Base-by-base conservation (phyloP, 1,284 basidiomycete species). In the Puccinia triticina region DNA sequence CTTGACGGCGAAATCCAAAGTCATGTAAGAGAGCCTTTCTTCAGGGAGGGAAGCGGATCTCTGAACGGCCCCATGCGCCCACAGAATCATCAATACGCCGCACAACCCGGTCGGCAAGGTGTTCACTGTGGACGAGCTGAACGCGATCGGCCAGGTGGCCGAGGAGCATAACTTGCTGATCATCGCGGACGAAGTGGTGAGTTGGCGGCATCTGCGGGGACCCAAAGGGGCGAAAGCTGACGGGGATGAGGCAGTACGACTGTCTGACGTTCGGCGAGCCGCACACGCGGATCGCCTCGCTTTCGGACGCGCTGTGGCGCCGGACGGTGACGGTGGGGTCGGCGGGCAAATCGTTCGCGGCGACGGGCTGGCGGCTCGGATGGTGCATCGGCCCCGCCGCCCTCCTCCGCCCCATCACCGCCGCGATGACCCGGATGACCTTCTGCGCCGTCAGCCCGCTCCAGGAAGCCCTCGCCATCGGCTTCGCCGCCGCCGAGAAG, bases 91-190 rank as follows among this genome's bases (percentile, higher is more conserved):
- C 85, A 98, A 97, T 88, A 96, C 95, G 0, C 96, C 96, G 1
- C 95, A 97, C 88, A 99, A 99, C 88, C 95, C 95, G 43, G 91
- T 96, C 29, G 95, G 95, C 82, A 98, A 99, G 88, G 95, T 99
- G 14, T 99, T 97, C 87, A 93, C 92, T 4, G 90, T 90, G 79
- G 86, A 90, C 72, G 97, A 99, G 87, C 90, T 99, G 7, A 91
- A 93, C 84, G 89, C 90, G 81, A 94, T 99, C 82, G 95, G 96
- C 50, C 90, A 90, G 72, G 88, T 99, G 26, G 95, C 95, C 0
- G 92, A 95, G 86, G 94, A 98, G 88, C 92, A 93, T 88, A 95
- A 99, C 87, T 89, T 98, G 23, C 88, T 99, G 55, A 92, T 98
- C 40, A 92, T 98, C 89, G 89, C 95, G 0, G 97, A 99, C 88